These are phyloP conservation scores for Trifolium subterraneum DNA, from an alignment of 306 rosid genomes.

Conservation along the genomic window DNA sequence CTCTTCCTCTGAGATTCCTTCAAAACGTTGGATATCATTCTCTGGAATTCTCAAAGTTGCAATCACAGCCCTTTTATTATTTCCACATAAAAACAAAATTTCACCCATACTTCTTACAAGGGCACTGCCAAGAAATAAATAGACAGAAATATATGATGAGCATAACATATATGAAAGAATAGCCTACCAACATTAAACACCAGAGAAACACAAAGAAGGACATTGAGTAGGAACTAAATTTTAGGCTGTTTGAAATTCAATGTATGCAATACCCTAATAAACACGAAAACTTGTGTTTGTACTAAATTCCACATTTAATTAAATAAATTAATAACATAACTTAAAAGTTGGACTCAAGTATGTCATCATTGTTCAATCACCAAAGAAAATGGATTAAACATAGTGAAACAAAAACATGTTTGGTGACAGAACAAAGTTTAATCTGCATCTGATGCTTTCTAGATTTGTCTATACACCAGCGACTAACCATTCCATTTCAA, in stretches of 20 bases:
- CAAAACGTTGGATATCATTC: conserved; percentile 49
- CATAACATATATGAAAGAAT: conserved; percentile 32
- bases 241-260: conserved; percentile 8
- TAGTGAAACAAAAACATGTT: conserved; percentile 18
- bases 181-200: conserved; percentile 35
- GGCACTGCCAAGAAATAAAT: conserved; percentile 62
- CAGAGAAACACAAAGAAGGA: conserved; percentile 6
- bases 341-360: conserved; percentile 2
- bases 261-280: conserved; percentile 30
- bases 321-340: conserved; percentile 5
- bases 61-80: conserved; percentile 69
- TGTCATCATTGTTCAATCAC: conserved; percentile 3
- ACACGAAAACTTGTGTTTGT: conserved; percentile 6
- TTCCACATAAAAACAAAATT: conserved; percentile 87
- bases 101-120: conserved; percentile 87
- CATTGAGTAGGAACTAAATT: neutral
- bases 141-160: conserved; percentile 36
- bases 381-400: neutral
- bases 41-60: conserved; percentile 71
- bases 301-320: neutral
- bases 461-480: conserved; percentile 9
- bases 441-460: conserved; percentile 14
- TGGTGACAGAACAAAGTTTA: neutral
- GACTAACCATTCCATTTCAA: conserved; percentile 9
- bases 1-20: conserved; percentile 63